Conservation (phyloP, 106 monocot genomes). For the Allium fistulosum region DNA sequence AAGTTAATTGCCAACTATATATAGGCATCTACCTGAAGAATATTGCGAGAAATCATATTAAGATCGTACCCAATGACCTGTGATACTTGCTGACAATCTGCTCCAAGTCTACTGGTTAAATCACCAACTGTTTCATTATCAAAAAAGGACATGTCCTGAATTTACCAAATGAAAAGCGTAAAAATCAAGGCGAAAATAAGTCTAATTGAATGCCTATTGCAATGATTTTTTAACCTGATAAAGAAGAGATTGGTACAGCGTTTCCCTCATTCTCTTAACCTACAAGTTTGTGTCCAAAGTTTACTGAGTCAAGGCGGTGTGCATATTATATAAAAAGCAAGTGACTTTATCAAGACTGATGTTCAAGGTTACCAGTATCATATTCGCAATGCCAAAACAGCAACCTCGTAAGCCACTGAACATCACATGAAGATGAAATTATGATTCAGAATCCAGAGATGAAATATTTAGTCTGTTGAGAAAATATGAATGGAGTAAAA, state of each 20-base stretch:
- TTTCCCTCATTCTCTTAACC: slow-evolving; percentile 93
- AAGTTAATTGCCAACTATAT: slow-evolving; percentile 2
- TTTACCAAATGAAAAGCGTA: slow-evolving; percentile 5
- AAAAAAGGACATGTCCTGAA: slow-evolving; percentile 80
- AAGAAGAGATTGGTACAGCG: slow-evolving; percentile 63
- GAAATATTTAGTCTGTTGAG: background rate
- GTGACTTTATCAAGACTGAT: too few species aligned
- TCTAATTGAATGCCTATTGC: background rate
- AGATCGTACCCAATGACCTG: slow-evolving; percentile 93
- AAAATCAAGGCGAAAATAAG: slow-evolving; percentile 2
- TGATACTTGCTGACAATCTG: slow-evolving; percentile 98
- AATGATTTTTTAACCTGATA: slow-evolving; percentile 47
- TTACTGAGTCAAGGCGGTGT: too few species aligned
- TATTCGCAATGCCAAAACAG: slow-evolving; percentile 89
- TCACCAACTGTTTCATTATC: slow-evolving; percentile 95
- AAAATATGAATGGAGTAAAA: background rate
- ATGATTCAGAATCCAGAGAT: slow-evolving; percentile 6
- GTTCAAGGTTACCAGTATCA: slow-evolving; percentile 66
- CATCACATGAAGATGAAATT: slow-evolving; percentile 15
- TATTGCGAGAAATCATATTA: slow-evolving; percentile 79
- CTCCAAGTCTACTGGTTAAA: slow-evolving; percentile 92
- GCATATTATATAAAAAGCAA: too few species aligned
- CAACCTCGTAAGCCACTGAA: slow-evolving; percentile 85
- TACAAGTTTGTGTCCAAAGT: slow-evolving; percentile 11
- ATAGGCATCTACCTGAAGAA: slow-evolving; percentile 55